These are phyloP conservation scores for Collybia sordida DNA, from an alignment of 768 basidiomycete genomes.

Conservation along the genomic window DNA sequence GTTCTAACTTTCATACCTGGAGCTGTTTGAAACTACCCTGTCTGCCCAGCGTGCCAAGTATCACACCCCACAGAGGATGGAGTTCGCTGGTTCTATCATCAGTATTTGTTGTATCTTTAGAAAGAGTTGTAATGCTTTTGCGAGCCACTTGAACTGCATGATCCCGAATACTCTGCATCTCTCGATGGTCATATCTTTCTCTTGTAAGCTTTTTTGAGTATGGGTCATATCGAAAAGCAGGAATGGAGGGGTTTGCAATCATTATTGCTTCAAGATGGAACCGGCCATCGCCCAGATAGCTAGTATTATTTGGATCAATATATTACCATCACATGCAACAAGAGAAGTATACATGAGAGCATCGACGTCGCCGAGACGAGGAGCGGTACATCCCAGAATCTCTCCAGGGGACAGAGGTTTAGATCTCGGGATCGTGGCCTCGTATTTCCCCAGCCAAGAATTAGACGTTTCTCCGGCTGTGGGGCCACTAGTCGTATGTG, in stretches of 20 bases:
- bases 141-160: conserved; percentile 77
- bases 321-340: background rate
- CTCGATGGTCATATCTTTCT: conserved; percentile 84
- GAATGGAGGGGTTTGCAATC: conserved; percentile 96
- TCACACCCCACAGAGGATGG: conserved; percentile 78
- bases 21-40: conserved; percentile 93
- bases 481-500: background rate
- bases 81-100: conserved; percentile 4
- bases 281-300: conserved; percentile 96
- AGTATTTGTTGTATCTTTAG: conserved; percentile 13
- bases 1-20: conserved; percentile 41
- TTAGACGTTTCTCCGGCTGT: conserved; percentile 13
- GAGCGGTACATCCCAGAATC: conserved; percentile 96
- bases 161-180: conserved; percentile 78
- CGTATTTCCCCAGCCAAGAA: conserved; percentile 65
- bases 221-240: conserved; percentile 97
- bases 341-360: conserved; percentile 74
- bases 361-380: conserved; percentile 73
- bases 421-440: conserved; percentile 75
- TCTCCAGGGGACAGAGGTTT: conserved; percentile 96
- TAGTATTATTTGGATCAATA: conserved; percentile 27
- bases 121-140: conserved; percentile 48
- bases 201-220: conserved; percentile 96
- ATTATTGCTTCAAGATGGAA: conserved; percentile 99
- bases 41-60: conserved; percentile 91